Evolutionary conservation across 202 grass and related monocot species (phyloP).

Genomic region (Panicum virgatum): DNA sequence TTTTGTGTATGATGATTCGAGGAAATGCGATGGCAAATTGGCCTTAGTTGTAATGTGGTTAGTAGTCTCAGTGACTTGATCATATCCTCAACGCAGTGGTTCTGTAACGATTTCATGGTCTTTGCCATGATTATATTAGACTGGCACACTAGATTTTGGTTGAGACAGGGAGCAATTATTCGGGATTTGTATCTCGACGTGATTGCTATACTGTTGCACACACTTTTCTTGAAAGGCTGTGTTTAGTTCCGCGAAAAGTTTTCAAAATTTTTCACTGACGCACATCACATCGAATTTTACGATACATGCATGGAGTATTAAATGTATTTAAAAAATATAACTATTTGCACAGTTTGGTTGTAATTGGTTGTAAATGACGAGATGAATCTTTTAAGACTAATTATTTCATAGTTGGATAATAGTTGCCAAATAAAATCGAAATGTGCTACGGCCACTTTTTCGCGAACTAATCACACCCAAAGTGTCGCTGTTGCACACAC

Average conservation of each 20-base stretch:
- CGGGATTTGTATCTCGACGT: slow-evolving; percentile 31
- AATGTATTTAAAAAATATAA: no score
- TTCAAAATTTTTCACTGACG: no score
- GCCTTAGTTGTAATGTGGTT: background rate
- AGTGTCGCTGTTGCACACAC: background rate
- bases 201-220: slow-evolving; percentile 31
- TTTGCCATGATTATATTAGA: background rate
- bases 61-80: background rate
- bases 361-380: no score
- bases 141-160: background rate
- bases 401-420: no score
- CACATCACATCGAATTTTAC: no score
- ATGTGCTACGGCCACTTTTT: no score
- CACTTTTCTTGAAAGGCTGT: background rate
- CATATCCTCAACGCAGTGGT: background rate
- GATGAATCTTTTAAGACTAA: no score
- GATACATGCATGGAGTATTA: no score
- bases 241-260: no score
- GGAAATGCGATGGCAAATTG: slow-evolving; percentile 25
- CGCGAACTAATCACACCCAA: no score
- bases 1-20: slow-evolving; percentile 40
- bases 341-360: no score
- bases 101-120: background rate
- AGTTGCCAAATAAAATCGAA: no score
- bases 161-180: background rate